Base-by-base conservation (phyloP, 768 basidiomycete genomes). In the Termitomyces sp. region DNA sequence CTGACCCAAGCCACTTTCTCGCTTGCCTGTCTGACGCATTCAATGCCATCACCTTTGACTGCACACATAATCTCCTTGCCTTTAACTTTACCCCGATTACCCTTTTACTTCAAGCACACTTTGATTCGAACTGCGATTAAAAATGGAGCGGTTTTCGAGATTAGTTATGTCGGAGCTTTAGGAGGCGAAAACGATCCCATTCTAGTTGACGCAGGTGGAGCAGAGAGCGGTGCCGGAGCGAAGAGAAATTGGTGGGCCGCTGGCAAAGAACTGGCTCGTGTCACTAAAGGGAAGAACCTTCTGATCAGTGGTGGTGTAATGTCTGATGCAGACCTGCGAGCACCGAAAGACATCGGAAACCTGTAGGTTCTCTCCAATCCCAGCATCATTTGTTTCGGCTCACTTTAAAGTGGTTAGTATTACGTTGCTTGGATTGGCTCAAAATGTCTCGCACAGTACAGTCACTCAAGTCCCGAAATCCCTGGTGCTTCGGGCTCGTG, bases 201-300 rank as follows among this genome's bases (percentile, higher is more conserved):
- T 19, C 67, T 82, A 11, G 61, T 71, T 3, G 71, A 74, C 16
- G 76, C 79, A 12, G 78, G 79, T 6, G 80, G 71, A 2, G 80
- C 75, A 16, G 83, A 85, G 55, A 77, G 73, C 30, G 84, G 82
- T 0, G 64, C 76, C 3, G 69, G 68, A 9, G 80, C 82, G 4
- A 89, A 89, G 71, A 73, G 89, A 40, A 90, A 92, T 61, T 91
- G 91, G 91, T 90, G 92, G 92, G 83, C 88, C 0, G 77, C 82
- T 0, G 82, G 89, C 11, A 74, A 86, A 34, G 92, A 95, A 69
- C 74, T 94, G 2, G 77, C 83, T 17, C 78, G 92, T 1, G 90
- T 91, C 1, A 87, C 90, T 3, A 90, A 90, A 61, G 91, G 91
- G 1, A 89, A 85, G 65, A 86, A 84, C 0, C 66, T 94, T 52